phyloP scores from a whole-genome alignment of 2,329 filamentous ascomycete species.

The Domatiomyces catenatus region DNA sequence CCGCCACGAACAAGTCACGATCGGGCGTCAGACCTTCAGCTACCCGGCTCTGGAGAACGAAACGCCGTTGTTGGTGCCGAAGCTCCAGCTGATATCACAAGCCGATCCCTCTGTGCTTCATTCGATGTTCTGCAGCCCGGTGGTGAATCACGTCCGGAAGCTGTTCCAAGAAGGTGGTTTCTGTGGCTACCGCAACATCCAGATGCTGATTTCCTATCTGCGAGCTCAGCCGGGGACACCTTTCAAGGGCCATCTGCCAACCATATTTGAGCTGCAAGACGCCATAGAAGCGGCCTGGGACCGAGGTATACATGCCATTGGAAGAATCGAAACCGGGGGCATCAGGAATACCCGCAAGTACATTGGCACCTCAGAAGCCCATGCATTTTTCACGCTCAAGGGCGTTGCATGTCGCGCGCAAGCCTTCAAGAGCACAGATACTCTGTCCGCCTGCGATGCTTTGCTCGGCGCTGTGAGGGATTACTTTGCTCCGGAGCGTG shows the following conservation, averaged over 20 bases:
- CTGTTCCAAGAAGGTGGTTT: conserved; percentile 73
- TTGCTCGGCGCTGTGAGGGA: conserved; percentile 54
- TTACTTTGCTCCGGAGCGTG: conserved; percentile 49
- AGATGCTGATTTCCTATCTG: conserved; percentile 75
- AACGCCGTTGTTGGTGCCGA: conserved; percentile 41
- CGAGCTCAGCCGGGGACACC: conserved; percentile 43
- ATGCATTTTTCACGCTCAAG: conserved; percentile 59
- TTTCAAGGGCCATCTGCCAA: conserved; percentile 50
- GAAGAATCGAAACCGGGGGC: conserved; percentile 68
- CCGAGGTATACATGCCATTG: conserved; percentile 58
- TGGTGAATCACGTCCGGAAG: conserved; percentile 67
- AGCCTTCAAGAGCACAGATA: conserved; percentile 37
- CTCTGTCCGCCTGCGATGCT: conserved; percentile 34
- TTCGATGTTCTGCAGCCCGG: conserved; percentile 66
- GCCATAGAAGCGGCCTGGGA: conserved; percentile 83
- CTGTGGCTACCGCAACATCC: conserved; percentile 89
- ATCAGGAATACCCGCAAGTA: conserved; percentile 83
- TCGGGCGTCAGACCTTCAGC: neutral
- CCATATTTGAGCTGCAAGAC: conserved; percentile 70
- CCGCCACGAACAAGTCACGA: neutral
- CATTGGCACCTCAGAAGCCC: conserved; percentile 84
- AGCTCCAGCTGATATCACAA: conserved; percentile 48
- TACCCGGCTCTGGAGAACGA: conserved; percentile 15
- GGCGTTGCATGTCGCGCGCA: conserved; percentile 53
- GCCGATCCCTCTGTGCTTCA: conserved; percentile 49